A percentile compares a stretch with the other conserved stretches of the same genome.
Evolutionary conservation across 805 yeast genomes (phyloP).

Genomic region (Starmerella vaccinii): DNA sequence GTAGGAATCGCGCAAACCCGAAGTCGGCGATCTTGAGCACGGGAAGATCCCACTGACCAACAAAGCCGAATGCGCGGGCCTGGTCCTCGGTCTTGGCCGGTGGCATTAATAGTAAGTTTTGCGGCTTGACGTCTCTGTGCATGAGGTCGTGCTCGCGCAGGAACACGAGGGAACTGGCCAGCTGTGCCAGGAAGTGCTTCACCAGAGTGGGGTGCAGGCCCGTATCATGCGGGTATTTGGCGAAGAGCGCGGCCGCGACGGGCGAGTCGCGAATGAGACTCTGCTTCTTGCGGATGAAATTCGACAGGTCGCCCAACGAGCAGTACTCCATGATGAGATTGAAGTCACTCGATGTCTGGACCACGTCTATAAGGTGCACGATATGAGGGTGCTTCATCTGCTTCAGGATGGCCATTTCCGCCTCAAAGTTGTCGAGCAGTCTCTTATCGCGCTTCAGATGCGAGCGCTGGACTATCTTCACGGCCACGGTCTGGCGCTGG

Average conservation of each 20-base stretch:
- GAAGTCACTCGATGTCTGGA: conserved; percentile 63
- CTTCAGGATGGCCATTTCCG: conserved; percentile 82
- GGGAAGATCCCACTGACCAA: conserved; percentile 83
- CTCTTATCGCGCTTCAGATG: conserved; percentile 62
- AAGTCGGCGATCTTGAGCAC: conserved; percentile 90
- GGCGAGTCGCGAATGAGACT: conserved; percentile 70
- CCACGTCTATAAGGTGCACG: conserved; percentile 74
- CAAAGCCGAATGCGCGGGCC: conserved; percentile 43
- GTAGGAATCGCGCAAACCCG: conserved; percentile 92
- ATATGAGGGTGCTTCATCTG: conserved; percentile 87
- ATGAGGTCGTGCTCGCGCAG: conserved; percentile 74
- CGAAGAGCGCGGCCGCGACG: conserved; percentile 60
- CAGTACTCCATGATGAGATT: conserved; percentile 95
- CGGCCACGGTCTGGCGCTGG: conserved; percentile 51
- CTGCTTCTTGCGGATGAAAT: conserved; percentile 66
- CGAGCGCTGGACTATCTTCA: conserved; percentile 76
- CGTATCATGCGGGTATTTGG: conserved; percentile 64
- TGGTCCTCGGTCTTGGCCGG: conserved; percentile 58
- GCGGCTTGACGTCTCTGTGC: conserved; percentile 94
- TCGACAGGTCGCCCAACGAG: conserved; percentile 85
- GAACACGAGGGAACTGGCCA: conserved; percentile 74
- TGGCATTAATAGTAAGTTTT: conserved; percentile 68
- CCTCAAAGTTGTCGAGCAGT: conserved; percentile 78
- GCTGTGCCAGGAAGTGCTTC: conserved; percentile 74
- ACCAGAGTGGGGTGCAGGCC: conserved; percentile 75